Evolutionary conservation across 176 grass and related monocot genomes (phyloP).

Genomic region (Triticum turgidum): DNA sequence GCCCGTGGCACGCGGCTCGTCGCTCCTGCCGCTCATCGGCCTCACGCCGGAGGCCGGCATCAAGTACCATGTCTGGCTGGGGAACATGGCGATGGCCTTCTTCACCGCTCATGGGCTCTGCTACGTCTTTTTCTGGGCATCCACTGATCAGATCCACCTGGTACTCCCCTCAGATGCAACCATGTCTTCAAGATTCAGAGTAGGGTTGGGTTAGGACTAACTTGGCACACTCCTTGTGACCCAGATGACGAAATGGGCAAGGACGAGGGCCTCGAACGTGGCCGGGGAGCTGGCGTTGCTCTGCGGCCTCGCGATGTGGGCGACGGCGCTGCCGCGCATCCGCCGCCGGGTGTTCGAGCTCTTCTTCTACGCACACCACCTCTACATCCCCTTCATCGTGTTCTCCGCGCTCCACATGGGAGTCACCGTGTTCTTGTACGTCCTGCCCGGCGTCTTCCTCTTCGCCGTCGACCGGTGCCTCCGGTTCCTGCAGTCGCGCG

Average conservation of each 20-base stretch:
- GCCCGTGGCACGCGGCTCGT: slow-evolving; percentile 41
- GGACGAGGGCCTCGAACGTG: slow-evolving; percentile 29
- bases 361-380: slow-evolving; percentile 67
- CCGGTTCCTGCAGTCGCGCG: slow-evolving; percentile 60
- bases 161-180: slow-evolving; percentile 17
- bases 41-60: slow-evolving; percentile 64
- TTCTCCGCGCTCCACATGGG: slow-evolving; percentile 58
- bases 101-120: slow-evolving; percentile 36
- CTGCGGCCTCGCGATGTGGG: slow-evolving; percentile 41
- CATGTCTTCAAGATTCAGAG: background rate
- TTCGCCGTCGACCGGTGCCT: slow-evolving; percentile 66
- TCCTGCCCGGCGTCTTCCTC: slow-evolving; percentile 54
- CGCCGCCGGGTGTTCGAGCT: slow-evolving; percentile 59
- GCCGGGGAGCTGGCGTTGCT: slow-evolving; percentile 56
- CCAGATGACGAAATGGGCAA: slow-evolving; percentile 57
- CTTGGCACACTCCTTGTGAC: background rate
- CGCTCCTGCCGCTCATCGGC: slow-evolving; percentile 52
- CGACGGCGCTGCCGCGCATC: slow-evolving; percentile 43
- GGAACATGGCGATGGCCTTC: slow-evolving; percentile 46
- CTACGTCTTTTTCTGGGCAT: slow-evolving; percentile 50
- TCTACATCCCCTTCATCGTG: slow-evolving; percentile 52
- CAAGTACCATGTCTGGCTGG: slow-evolving; percentile 69
- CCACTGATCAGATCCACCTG: slow-evolving; percentile 48
- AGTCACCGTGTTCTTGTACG: slow-evolving; percentile 26
- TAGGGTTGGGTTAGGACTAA: background rate